Base-by-base conservation (phyloP, 148 eudicot species). In the Limonium bicolor region DNA sequence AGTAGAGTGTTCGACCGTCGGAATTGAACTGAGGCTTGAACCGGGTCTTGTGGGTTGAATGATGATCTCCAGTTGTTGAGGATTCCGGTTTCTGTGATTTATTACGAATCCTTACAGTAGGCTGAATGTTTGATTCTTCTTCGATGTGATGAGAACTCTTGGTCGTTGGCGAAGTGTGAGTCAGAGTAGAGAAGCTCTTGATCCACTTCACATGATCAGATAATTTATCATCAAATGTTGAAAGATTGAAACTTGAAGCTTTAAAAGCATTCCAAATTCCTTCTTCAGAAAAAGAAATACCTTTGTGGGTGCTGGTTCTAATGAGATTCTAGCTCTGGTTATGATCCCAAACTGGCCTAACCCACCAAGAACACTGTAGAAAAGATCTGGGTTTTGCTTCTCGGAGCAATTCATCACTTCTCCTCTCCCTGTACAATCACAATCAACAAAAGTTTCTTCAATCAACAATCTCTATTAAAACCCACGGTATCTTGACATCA, bases 301-400 rank as follows among this genome's bases (percentile, higher is more conserved):
- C 85, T 48, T 72, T 46, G 40, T 66, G 15, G 85, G 80, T 31
- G 97, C 95, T 39, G 72, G 82, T 54, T 75, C 82, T 16, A 90
- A 71, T 39, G 85, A 66, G 43, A 90, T 78, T 61, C 73, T 68
- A 16, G 97, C 97, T 28, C 62, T 58, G 15, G 97, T 80, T 58
- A 90, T 84, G 60, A 90, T 61, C 41, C 97, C 97, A 40, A 90
- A 90, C 62, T 90, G 97, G 31, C 97, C 97, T 14, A 90, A 63
- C 28, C 97, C 97, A 47, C 97, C 97, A 35, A 90, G 97, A 58
- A 70, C 87, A 36, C 79, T 80, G 44, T 84, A 38, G 54, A 84
- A 90, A 38, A 90, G 80, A 54, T 90, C 97, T 40, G 80, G 48
- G 37, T 90, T 84, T 41, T 72, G 64, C 34, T 68, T 57, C 34